Percentiles rank a stretch among this genome's conserved stretches.
These are phyloP conservation scores for Xylaria cubensis DNA, from an alignment of 495 filamentous ascomycete species.

Conservation along the genomic window DNA sequence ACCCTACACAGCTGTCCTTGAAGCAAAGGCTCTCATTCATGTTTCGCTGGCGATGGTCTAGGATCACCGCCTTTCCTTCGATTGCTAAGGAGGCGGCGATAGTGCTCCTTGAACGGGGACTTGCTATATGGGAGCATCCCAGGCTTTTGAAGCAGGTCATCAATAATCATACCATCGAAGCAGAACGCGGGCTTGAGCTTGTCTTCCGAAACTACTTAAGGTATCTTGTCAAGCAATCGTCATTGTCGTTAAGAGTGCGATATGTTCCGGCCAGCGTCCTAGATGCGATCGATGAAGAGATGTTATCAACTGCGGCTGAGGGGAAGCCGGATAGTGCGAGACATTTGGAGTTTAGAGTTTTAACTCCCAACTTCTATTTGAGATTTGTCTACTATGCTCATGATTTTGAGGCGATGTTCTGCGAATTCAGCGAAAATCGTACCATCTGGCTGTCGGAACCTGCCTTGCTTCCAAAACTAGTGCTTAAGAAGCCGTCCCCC, in stretches of 20 bases:
- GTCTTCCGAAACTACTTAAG: slow-evolving; percentile 60
- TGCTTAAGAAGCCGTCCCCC: slow-evolving; percentile 42
- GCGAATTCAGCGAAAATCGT: slow-evolving; percentile 55
- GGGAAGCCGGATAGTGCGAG: slow-evolving; percentile 25
- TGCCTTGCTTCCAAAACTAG: slow-evolving; percentile 50
- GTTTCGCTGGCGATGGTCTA: slow-evolving; percentile 65
- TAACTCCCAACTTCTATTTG: slow-evolving; percentile 67
- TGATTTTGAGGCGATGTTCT: slow-evolving; percentile 57
- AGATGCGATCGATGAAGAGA: slow-evolving; percentile 40
- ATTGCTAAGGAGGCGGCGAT: slow-evolving; percentile 63
- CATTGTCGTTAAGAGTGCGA: slow-evolving; percentile 49
- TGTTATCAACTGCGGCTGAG: slow-evolving; percentile 41
- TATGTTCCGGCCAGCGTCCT: slow-evolving; percentile 59
- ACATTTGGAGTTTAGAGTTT: slow-evolving; percentile 56
- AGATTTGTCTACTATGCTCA: slow-evolving; percentile 61
- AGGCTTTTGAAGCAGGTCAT: slow-evolving; percentile 61
- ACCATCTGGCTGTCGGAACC: slow-evolving; percentile 60
- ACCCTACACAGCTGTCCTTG: slow-evolving; percentile 52
- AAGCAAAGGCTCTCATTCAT: slow-evolving; percentile 56
- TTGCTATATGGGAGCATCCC: slow-evolving; percentile 65
- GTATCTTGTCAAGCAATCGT: slow-evolving; percentile 50
- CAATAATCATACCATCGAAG: slow-evolving; percentile 51
- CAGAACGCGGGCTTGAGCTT: slow-evolving; percentile 56
- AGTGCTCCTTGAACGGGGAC: slow-evolving; percentile 58
- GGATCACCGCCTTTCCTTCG: slow-evolving; percentile 66